Base-by-base conservation (phyloP, 768 basidiomycete species). In the Postia placenta region DNA sequence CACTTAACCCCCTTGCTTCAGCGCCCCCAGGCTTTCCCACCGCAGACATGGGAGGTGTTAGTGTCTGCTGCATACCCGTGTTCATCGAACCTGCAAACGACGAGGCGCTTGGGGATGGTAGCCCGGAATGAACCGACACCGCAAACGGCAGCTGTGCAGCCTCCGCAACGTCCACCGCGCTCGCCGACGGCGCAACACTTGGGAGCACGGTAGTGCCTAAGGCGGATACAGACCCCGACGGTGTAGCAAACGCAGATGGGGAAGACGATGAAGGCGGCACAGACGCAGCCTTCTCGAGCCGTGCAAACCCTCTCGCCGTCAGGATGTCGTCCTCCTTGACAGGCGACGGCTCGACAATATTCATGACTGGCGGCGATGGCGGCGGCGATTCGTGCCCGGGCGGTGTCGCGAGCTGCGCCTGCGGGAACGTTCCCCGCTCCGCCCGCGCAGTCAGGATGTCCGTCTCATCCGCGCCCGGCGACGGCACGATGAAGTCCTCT, bases 401-500 rank as follows among this genome's bases (percentile, higher is more conserved):
- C 22, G 27, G 47, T 5, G 35, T 39, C 1, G 52, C 27, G 9
- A 53, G 33, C 11, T 50, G 53, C 5, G 50, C 38, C 4, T 50
- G 52, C 11, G 62, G 57, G 49, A 68, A 66, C 2, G 59, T 54
- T 2, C 53, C 37, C 28, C 56, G 57, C 11, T 50, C 42, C 3
- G 54, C 56, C 22, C 63, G 66, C 14, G 66, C 67, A 2, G 67
- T 67, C 1, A 55, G 52, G 15, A 60, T 38, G 12, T 58, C 60
- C 2, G 57, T 48, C 23, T 64, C 61, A 20, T 52, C 52, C 2
- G 22, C 40, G 4, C 47, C 56, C 2, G 64, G 64, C 17, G 59
- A 63, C 17, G 64, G 64, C 1, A 69, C 65, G 22, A 69, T 60
- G 52, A 59, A 69, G 11, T 57, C 54, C 19, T 64, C 62, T 11